Evolutionary conservation across 176 grass and related monocot species (phyloP), one percentile per base, ranked within the genome.

Genomic region (Leersia perrieri): DNA sequence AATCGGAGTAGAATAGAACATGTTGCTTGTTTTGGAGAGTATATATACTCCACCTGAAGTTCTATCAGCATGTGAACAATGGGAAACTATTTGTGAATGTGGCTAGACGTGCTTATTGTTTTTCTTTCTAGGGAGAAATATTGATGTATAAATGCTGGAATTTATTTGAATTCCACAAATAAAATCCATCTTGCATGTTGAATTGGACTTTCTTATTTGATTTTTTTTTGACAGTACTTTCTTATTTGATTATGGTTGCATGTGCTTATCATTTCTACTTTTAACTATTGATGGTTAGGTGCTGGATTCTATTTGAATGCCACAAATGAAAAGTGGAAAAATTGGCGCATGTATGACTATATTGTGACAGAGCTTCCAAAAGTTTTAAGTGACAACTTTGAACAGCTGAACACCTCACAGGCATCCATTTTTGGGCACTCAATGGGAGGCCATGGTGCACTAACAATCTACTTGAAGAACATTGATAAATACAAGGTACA

Each of bases 271-370:
- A 1, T 12, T 65, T 41, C 33, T 63, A 3, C 35, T 64, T 34
- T 84, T 71, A 11, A 66, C 60, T 74, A 30, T 86, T 63, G 11
- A 26, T 90, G 69, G 22, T 30, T 85, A 99, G 93, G 97, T 72
- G 93, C 97, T 60, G 97, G 97, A 45, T 99, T 96, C 88, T 99
- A 99, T 89, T 85, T 99, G 70, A 99, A 99, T 62, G 93, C 93
- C 42, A 90, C 87, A 29, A 91, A 88, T 44, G 90, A 90, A 27
- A 96, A 99, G 64, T 99, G 97, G 97, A 93, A 95, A 89, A 96
- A 99, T 47, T 99, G 97, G 93, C 70, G 85, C 84, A 99, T 93
- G 97, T 99, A 96, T 66, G 91, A 93, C 42, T 99, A 99, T 73
- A 35, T 99, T 73, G 88, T 95, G 65, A 92, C 93, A 84, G 97